Conservation (phyloP, 2,329 filamentous ascomycete genomes). For the Penicillium concentricum region DNA sequence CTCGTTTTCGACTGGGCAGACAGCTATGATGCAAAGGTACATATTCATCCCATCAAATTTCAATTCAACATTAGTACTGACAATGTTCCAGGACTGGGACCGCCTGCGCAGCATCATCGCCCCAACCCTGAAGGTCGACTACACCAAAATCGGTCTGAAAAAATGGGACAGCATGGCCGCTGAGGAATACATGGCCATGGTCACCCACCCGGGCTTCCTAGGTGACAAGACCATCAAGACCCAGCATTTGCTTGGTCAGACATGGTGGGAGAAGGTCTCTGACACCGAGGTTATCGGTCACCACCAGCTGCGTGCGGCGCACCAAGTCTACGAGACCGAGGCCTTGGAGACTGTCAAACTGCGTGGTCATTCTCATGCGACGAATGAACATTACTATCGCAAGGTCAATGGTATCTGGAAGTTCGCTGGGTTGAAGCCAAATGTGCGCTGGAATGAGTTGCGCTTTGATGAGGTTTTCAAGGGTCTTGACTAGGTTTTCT, state of each 20-base stretch:
- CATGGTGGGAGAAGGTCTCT: constrained; percentile 58
- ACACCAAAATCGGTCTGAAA: constrained; percentile 62
- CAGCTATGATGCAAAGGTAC: constrained; percentile 46
- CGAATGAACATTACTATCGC: constrained; percentile 58
- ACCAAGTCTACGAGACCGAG: constrained; percentile 60
- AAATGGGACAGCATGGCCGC: constrained; percentile 62
- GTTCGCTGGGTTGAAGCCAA: constrained; percentile 57
- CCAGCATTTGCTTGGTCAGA: constrained; percentile 63
- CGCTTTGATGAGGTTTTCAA: constrained; percentile 58
- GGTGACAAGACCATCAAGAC: constrained; percentile 63
- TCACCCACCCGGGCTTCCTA: constrained; percentile 57
- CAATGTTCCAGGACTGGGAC: constrained; percentile 39
- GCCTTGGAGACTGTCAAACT: constrained; percentile 50
- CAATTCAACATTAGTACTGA: not conserved
- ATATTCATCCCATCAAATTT: not conserved
- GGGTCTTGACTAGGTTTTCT: constrained; percentile 13
- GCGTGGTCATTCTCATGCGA: constrained; percentile 61
- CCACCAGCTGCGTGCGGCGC: constrained; percentile 62
- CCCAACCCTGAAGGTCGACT: constrained; percentile 57
- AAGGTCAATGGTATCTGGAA: constrained; percentile 63
- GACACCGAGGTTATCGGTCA: constrained; percentile 61
- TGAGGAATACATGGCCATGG: constrained; percentile 61
- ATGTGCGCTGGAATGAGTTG: constrained; percentile 59
- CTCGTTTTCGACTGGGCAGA: constrained; percentile 46
- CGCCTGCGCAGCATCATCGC: constrained; percentile 45